Conservation (phyloP, 495 filamentous ascomycete species). For the Podospora anserina region DNA sequence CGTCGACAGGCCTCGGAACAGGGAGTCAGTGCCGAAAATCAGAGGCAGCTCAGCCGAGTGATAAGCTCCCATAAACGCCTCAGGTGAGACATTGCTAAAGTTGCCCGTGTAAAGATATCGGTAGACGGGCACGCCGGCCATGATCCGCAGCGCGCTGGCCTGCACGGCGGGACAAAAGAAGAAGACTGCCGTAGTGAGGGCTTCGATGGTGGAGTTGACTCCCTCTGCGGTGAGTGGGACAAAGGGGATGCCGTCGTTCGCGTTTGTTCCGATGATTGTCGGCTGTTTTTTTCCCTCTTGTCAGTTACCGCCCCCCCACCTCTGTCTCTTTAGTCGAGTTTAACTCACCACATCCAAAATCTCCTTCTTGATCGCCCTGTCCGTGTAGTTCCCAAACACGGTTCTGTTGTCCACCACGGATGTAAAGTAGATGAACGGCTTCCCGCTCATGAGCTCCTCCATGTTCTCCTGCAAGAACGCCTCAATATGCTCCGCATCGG, state of each 20-base stretch:
- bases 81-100: constrained; percentile 43
- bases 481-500: constrained; percentile 32
- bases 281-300: constrained; percentile 13
- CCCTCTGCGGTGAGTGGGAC: constrained; percentile 11
- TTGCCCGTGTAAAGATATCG: constrained; percentile 49
- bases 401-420: constrained; percentile 22
- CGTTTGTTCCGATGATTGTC: constrained; percentile 25
- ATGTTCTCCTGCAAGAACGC: constrained; percentile 32
- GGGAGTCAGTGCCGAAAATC: constrained; percentile 45
- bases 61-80: constrained; percentile 48
- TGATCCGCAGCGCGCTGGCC: constrained; percentile 22
- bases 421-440: constrained; percentile 31
- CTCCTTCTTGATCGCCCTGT: constrained; percentile 6
- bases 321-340: background rate
- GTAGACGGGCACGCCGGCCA: constrained; percentile 35
- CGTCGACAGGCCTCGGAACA: constrained; percentile 37
- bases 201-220: constrained; percentile 17
- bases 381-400: constrained; percentile 47
- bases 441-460: constrained; percentile 27
- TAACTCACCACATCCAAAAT: constrained; percentile 25
- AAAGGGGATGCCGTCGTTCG: constrained; percentile 25
- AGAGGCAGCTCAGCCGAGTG: constrained; percentile 50
- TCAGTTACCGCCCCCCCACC: background rate
- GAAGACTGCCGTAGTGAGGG: constrained; percentile 15
- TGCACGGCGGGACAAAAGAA: constrained; percentile 30